phyloP scores from a whole-genome alignment of 805 yeast species.

The Starmerella floris region DNA sequence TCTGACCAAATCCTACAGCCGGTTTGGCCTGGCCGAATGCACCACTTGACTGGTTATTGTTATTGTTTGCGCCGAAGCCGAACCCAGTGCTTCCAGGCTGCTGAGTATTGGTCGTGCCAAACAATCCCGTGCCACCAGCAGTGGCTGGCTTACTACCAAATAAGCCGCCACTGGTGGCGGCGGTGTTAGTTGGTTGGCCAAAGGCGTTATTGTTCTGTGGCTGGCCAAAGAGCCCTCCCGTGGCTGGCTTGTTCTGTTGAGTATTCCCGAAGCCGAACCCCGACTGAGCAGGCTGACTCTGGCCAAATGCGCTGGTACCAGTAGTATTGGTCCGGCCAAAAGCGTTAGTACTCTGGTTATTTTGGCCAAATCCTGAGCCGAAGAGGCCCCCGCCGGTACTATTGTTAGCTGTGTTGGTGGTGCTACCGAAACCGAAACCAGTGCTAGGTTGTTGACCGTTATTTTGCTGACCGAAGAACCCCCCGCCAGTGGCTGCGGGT shows the following conservation, averaged over 20 bases:
- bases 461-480: constrained; percentile 12
- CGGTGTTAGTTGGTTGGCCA: not conserved
- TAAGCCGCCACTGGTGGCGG: not conserved
- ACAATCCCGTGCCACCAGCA: constrained; percentile 15
- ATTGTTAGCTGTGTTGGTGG: constrained; percentile 2
- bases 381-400: constrained; percentile 30
- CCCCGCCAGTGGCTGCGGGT: constrained; percentile 11
- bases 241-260: constrained; percentile 4
- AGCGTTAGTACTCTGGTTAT: constrained; percentile 2
- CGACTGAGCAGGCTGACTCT: not conserved
- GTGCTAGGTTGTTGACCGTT: not conserved
- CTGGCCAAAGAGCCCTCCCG: constrained; percentile 17
- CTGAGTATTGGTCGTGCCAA: constrained; percentile 24
- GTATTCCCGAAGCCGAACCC: constrained; percentile 10
- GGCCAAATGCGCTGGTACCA: constrained; percentile 1
- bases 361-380: constrained; percentile 5
- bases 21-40: constrained; percentile 7
- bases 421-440: constrained; percentile 8
- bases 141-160: constrained; percentile 23
- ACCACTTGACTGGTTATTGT: not conserved
- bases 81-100: constrained; percentile 16
- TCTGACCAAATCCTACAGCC: constrained; percentile 18
- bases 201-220: not conserved
- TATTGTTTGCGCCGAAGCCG: constrained; percentile 7
- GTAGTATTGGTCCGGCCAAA: not conserved